These are phyloP conservation scores for Claviceps sp. DNA, from an alignment of 2,329 filamentous ascomycete genomes.

Conservation along the genomic window DNA sequence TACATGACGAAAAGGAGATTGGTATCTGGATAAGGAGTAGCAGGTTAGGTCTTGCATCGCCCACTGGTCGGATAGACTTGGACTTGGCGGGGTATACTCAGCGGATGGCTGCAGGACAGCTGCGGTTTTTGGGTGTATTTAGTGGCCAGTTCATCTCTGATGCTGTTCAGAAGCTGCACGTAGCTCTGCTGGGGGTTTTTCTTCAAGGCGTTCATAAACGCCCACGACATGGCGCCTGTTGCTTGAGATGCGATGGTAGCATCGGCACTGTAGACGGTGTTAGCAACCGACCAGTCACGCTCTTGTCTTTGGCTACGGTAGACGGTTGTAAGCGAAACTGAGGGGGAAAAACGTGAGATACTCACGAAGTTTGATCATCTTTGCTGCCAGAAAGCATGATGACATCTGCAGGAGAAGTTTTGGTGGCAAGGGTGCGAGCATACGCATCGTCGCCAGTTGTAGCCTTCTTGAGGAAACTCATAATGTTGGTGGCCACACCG, in stretches of 20 bases:
- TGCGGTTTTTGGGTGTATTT: conserved; percentile 95
- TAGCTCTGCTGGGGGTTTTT: conserved; percentile 98
- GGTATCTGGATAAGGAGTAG: conserved; percentile 29
- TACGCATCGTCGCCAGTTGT: conserved; percentile 70
- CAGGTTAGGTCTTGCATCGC: conserved; percentile 6
- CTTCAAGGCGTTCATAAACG: conserved; percentile 83
- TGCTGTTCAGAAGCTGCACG: conserved; percentile 89
- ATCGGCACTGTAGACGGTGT: conserved; percentile 51
- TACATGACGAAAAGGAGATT: conserved; percentile 52
- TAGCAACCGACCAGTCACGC: not conserved
- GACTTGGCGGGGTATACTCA: conserved; percentile 50
- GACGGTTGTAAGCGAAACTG: not conserved
- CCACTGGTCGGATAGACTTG: conserved; percentile 5
- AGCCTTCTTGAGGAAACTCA: conserved; percentile 82
- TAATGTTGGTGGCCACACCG: conserved; percentile 66
- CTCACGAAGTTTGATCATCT: conserved; percentile 85
- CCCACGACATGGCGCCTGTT: conserved; percentile 96
- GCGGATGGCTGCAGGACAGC: conserved; percentile 88
- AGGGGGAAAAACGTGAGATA: conserved; percentile 18
- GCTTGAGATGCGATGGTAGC: conserved; percentile 83
- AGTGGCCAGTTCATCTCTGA: conserved; percentile 76
- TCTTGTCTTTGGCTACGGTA: not conserved
- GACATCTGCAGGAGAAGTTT: conserved; percentile 89
- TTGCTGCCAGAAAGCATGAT: conserved; percentile 98
- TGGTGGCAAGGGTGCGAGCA: conserved; percentile 69